These are phyloP conservation scores for Tuber microsphaerosporum DNA, from an alignment of 495 filamentous ascomycete species.

Conservation along the genomic window DNA sequence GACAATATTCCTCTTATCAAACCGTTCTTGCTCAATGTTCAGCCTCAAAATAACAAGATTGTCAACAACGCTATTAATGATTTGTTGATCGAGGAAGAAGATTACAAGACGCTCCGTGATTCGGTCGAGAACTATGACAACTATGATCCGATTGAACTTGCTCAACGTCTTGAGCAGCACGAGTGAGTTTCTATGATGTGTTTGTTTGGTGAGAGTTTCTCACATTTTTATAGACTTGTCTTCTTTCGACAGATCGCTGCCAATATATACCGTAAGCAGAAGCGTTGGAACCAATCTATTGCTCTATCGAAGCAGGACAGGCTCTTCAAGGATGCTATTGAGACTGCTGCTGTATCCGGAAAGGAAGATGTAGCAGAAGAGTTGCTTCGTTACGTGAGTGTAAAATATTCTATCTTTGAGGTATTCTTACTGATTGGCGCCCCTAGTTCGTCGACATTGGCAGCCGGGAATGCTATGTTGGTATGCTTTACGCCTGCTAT, in stretches of 20 bases:
- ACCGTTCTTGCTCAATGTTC: slow-evolving; percentile 95
- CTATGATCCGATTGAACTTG: slow-evolving; percentile 94
- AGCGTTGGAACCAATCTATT: slow-evolving; percentile 99
- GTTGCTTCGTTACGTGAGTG: slow-evolving; percentile 87
- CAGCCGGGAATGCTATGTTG: slow-evolving; percentile 97
- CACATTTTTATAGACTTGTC: slow-evolving; percentile 53
- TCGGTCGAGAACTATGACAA: slow-evolving; percentile 99
- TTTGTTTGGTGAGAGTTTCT: slow-evolving; percentile 16
- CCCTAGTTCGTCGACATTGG: slow-evolving; percentile 95
- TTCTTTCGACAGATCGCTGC: slow-evolving; percentile 99
- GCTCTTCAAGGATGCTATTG: slow-evolving; percentile 98
- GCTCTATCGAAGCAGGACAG: slow-evolving; percentile 97
- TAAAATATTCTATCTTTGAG: slow-evolving; percentile 16
- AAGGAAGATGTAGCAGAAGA: slow-evolving; percentile 92
- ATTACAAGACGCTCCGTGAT: slow-evolving; percentile 96
- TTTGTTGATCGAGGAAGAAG: slow-evolving; percentile 95
- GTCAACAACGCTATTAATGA: slow-evolving; percentile 99
- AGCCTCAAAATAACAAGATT: slow-evolving; percentile 92
- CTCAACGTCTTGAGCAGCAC: slow-evolving; percentile 87
- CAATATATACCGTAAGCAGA: slow-evolving; percentile 98
- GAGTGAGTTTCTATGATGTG: slow-evolving; percentile 46
- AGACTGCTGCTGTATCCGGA: slow-evolving; percentile 91
- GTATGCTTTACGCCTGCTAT: slow-evolving; percentile 98
- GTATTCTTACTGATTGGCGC: slow-evolving; percentile 25
- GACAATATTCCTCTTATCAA: slow-evolving; percentile 99